Base-by-base conservation (phyloP, 257 asterid genomes). In the Solanum chilense region DNA sequence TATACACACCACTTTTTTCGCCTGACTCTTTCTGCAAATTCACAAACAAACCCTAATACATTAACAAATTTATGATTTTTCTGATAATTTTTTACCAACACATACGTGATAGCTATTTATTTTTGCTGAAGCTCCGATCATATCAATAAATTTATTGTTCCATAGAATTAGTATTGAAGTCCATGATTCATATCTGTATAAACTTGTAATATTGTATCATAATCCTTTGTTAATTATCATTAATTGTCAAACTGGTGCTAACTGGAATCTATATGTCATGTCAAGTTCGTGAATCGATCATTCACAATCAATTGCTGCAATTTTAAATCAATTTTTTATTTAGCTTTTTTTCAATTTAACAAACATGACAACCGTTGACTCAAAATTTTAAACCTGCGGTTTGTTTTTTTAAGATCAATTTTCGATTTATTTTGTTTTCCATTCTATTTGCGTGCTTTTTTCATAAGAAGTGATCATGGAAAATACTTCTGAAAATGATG, bases 1-100 rank as follows among this genome's bases (percentile, higher is more conserved):
- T 82, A 97, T 93, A 58, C 98, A 95, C 9, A 97, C 98, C 3
- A 97, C 99, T 91, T 94, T 97, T 93, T 97, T 97, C 18, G 98
- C 94, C 92, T 93, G 98, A 86, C 94, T 94, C 90, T 94, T 97
- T 91, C 99, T 97, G 93, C 76, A 74, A 44, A 68, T n/a, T 27
- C 39, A 37, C 39, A 37, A 45, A 78, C 27, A 45, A 78, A 45
- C 84, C 66, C 66, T 78, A 78, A 58, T 25, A 78, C 56, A 37
- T 75, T 31, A 39, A 39, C 47, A 9, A 42, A 42, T 41, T 41
- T 41, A 41, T 7, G 1, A 35, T 35, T 35, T 35, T 35, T 16
- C 62, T 52, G 2, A 52, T 52, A 16, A 52, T 56, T 18, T 56
- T 56, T 56, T 7, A 56, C 7, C 39, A 56, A 56, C n/a, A 69